Percentiles rank a stretch among this genome's conserved stretches.
Evolutionary conservation across 345 rosid genomes (phyloP).

Genomic region (Gossypium herbaceum): DNA sequence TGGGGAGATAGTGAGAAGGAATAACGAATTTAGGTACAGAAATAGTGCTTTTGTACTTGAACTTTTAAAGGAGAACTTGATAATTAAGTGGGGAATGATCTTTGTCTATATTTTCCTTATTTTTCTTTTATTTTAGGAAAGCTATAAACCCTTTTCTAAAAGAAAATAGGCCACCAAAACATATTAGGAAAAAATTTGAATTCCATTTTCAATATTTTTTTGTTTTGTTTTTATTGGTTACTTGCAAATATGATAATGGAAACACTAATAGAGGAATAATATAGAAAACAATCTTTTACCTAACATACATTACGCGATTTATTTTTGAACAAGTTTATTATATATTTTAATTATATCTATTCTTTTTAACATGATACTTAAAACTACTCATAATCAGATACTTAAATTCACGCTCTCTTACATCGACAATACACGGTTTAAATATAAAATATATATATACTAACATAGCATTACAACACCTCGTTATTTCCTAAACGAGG

Average conservation of each 20-base stretch:
- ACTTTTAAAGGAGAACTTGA: background rate
- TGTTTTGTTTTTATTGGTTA: background rate
- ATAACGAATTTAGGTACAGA: too few species aligned
- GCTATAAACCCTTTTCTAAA: background rate
- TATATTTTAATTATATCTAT: rapidly evolving
- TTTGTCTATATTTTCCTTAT: background rate
- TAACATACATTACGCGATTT: too few species aligned
- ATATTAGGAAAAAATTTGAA: background rate
- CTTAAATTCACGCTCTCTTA: rapidly evolving
- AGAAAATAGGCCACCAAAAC: background rate
- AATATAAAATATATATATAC: too few species aligned
- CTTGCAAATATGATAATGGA: background rate
- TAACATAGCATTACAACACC: too few species aligned
- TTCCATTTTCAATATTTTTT: background rate
- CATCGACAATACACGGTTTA: too few species aligned
- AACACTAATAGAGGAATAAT: too few species aligned
- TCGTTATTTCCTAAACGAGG: background rate
- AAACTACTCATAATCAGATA: rapidly evolving
- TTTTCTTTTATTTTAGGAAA: background rate
- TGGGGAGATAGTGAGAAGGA: background rate
- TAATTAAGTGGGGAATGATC: background rate
- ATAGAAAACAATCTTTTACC: too few species aligned
- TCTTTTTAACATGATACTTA: too few species aligned
- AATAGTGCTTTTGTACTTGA: background rate
- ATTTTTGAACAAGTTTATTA: too few species aligned